Evolutionary conservation across 805 yeast genomes (phyloP).

Genomic region (Debaryomyces hansenii): DNA sequence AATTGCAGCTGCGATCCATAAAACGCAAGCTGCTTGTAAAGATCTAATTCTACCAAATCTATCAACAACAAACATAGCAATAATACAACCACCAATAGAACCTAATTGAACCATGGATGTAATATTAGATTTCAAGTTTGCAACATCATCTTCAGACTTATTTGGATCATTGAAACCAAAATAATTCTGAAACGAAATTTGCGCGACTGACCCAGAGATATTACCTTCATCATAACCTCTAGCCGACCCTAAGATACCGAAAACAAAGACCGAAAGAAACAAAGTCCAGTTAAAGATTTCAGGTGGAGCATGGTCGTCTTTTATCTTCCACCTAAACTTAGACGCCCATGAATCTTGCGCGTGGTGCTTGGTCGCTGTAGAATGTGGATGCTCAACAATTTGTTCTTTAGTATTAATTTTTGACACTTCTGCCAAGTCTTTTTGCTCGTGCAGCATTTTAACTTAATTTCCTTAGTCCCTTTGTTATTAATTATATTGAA

Average conservation of each 20-base stretch:
- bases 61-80: constrained; percentile 51
- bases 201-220: constrained; percentile 47
- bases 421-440: not conserved
- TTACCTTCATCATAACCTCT: constrained; percentile 61
- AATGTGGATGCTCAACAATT: not conserved
- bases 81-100: constrained; percentile 51
- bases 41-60: constrained; percentile 52
- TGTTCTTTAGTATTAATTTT: not conserved
- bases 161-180: constrained; percentile 46
- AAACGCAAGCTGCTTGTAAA: constrained; percentile 40
- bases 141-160: constrained; percentile 35
- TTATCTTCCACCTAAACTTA: constrained; percentile 5
- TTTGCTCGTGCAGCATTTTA: too few relatives aligned
- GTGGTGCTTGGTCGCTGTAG: not conserved
- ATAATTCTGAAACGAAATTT: constrained; percentile 37
- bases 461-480: too few relatives aligned
- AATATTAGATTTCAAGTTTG: constrained; percentile 52
- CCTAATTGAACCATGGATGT: constrained; percentile 61
- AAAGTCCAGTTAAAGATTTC: constrained; percentile 50
- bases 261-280: constrained; percentile 45
- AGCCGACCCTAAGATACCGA: constrained; percentile 57
- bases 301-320: constrained; percentile 35
- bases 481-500: too few relatives aligned
- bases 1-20: constrained; percentile 47
- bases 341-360: not conserved